phyloP scores from a whole-genome alignment of 805 yeast genomes.

The Pichia ethanolica region DNA sequence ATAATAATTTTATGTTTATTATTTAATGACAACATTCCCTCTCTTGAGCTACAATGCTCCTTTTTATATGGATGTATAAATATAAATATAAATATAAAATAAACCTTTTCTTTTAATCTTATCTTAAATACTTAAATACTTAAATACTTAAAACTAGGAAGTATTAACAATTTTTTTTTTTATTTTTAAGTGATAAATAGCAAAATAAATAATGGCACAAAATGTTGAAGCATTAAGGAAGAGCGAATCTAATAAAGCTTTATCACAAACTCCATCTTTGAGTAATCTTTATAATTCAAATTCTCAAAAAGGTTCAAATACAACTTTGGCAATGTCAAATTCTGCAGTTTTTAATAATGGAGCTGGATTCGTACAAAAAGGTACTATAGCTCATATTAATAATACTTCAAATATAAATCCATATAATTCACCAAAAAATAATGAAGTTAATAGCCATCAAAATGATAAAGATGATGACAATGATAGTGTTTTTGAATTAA shows the following conservation, averaged over 20 bases:
- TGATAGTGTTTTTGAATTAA: constrained; percentile 6
- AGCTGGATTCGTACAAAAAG: constrained; percentile 5
- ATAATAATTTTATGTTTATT: too few species aligned
- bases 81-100: too few species aligned
- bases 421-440: not conserved
- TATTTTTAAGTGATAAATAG: not conserved
- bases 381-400: constrained; percentile 1
- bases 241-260: not conserved
- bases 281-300: constrained; percentile 7
- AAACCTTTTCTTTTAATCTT: not conserved
- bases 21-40: too few species aligned
- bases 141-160: too few species aligned
- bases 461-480: constrained; percentile 1
- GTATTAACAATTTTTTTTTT: not conserved
- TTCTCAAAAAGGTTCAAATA: constrained; percentile 6
- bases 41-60: too few species aligned
- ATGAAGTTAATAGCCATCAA: not conserved
- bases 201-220: constrained; percentile 1
- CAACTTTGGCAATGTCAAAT: constrained; percentile 1
- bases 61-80: too few species aligned
- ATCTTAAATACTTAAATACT: too few species aligned
- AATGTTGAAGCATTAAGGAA: not conserved
- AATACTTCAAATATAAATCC: not conserved
- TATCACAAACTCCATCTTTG: not conserved
- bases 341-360: constrained; percentile 6